Conservation (phyloP, 306 rosid species). For the Cucurbita maxima region DNA sequence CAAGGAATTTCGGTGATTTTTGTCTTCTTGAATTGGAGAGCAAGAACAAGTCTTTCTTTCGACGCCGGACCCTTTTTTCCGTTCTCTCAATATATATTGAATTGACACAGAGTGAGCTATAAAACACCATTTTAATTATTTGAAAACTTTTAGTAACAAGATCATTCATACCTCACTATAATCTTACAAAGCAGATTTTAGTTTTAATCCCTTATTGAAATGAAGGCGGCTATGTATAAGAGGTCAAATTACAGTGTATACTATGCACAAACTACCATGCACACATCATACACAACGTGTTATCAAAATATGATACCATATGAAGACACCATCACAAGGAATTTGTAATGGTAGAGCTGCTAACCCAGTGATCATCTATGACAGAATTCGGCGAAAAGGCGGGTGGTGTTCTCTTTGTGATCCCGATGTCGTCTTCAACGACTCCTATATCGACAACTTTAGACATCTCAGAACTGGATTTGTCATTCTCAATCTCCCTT, state of each 20-base stretch:
- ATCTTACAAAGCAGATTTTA: neutral
- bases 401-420: conserved; percentile 27
- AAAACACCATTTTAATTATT: too few species aligned
- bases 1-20: too few species aligned
- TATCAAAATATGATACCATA: neutral
- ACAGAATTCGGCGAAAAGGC: conserved; percentile 53
- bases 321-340: conserved; percentile 23
- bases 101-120: too few species aligned
- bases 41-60: too few species aligned
- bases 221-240: neutral
- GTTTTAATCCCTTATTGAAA: neutral
- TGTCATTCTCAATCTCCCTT: conserved; percentile 38
- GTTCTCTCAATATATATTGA: too few species aligned
- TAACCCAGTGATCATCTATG: conserved; percentile 44
- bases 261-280: neutral
- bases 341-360: conserved; percentile 41
- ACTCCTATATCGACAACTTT: conserved; percentile 31
- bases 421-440: conserved; percentile 33
- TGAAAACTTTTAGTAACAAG: too few species aligned
- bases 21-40: too few species aligned
- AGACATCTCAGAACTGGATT: conserved; percentile 7
- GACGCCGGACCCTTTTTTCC: too few species aligned
- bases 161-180: too few species aligned
- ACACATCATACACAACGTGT: neutral
- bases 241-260: neutral